Conservation (phyloP, 2,329 filamentous ascomycete genomes). For the Aspergillus fischeri region DNA sequence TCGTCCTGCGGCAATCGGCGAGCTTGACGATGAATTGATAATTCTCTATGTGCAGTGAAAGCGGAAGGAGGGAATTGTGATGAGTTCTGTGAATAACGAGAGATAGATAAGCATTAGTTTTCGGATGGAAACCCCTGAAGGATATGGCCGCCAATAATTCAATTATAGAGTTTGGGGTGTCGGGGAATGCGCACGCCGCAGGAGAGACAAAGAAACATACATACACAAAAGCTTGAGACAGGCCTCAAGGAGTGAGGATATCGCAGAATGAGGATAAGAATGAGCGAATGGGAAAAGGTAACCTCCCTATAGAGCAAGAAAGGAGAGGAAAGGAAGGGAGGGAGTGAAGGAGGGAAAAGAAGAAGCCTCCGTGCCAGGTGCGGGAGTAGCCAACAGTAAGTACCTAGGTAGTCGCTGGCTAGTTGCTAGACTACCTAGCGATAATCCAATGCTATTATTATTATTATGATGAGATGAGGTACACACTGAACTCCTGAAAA, state of each 20-base stretch:
- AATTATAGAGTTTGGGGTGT: background rate
- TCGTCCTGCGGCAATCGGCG: slow-evolving; percentile 20
- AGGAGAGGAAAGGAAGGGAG: background rate
- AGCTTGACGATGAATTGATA: slow-evolving; percentile 6
- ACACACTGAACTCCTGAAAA: background rate
- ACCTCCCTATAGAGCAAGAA: background rate
- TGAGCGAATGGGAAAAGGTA: background rate
- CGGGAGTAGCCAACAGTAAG: background rate
- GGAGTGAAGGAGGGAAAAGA: background rate
- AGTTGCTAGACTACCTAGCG: no score
- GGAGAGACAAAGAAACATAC: background rate
- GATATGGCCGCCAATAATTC: background rate
- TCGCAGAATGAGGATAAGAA: background rate
- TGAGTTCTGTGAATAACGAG: background rate
- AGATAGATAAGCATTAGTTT: background rate
- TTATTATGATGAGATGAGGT: background rate
- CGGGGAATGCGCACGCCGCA: background rate
- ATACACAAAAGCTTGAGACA: background rate
- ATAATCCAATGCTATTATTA: no score
- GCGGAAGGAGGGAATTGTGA: slow-evolving; percentile 1
- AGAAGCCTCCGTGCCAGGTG: background rate
- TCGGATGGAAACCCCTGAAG: background rate
- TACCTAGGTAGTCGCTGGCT: no score
- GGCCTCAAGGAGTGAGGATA: background rate
- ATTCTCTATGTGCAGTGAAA: slow-evolving; percentile 5